A percentile compares a stretch with the other conserved stretches of the same genome.
phyloP scores from a whole-genome alignment of 2,329 filamentous ascomycete genomes.

The Mycosphaerella arachidis region DNA sequence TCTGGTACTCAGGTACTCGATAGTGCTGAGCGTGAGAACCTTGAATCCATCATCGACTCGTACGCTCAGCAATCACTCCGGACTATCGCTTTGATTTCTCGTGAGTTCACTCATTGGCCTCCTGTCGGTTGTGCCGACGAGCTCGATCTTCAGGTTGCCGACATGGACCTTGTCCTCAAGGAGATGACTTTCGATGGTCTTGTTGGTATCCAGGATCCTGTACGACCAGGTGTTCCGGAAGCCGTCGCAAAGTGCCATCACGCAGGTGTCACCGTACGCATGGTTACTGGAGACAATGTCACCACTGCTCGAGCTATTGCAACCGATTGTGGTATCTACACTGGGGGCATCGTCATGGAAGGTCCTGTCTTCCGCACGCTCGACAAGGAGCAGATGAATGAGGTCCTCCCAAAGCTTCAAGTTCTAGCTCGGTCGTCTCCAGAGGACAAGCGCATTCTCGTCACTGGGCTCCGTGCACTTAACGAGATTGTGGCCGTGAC shows the following conservation, averaged over 20 bases:
- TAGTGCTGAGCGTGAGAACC: constrained; percentile 49
- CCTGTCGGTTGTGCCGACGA: constrained; percentile 54
- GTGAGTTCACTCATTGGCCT: constrained; percentile 77
- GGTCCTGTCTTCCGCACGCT: constrained; percentile 43
- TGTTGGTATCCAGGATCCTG: constrained; percentile 70
- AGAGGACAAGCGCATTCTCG: constrained; percentile 63
- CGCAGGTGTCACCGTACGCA: constrained; percentile 66
- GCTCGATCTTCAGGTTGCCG: constrained; percentile 59
- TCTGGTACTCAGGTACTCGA: constrained; percentile 50
- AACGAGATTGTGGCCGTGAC: constrained; percentile 64
- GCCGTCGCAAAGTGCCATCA: constrained; percentile 63
- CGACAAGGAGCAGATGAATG: constrained; percentile 44
- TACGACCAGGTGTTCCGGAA: constrained; percentile 62
- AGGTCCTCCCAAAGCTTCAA: constrained; percentile 59
- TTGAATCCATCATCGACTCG: constrained; percentile 65
- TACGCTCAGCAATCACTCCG: constrained; percentile 78
- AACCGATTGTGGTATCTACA: constrained; percentile 64
- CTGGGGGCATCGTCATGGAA: constrained; percentile 43
- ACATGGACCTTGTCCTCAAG: constrained; percentile 65
- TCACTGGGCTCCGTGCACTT: constrained; percentile 59
- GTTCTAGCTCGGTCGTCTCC: constrained; percentile 66
- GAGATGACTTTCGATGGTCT: constrained; percentile 70
- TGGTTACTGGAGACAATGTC: constrained; percentile 71
- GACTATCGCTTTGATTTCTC: constrained; percentile 78
- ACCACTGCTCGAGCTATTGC: constrained; percentile 71